phyloP scores from a whole-genome alignment of 768 basidiomycete genomes.

The Collybiopsis confluens region DNA sequence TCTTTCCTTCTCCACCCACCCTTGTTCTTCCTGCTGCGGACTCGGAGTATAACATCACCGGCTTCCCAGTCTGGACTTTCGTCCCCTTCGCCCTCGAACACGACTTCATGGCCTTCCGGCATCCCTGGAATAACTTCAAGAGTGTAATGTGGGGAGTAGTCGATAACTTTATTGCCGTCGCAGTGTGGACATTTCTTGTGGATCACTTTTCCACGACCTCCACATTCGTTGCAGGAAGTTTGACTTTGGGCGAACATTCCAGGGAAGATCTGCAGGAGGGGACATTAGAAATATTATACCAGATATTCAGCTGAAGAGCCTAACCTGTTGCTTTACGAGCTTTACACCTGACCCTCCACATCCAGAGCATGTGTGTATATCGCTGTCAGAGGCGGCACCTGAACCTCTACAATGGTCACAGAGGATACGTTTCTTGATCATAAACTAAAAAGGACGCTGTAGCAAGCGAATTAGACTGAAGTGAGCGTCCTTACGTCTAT shows the following conservation, averaged over 20 bases:
- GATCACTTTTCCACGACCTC: constrained; percentile 79
- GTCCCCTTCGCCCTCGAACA: constrained; percentile 96
- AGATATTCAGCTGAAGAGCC: not conserved
- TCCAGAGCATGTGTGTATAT: constrained; percentile 81
- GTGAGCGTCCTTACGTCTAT: constrained; percentile 63
- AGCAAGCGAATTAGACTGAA: constrained; percentile 6
- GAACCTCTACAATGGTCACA: constrained; percentile 97
- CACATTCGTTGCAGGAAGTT: constrained; percentile 77
- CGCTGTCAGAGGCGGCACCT: constrained; percentile 84
- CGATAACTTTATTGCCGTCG: constrained; percentile 73
- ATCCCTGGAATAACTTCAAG: constrained; percentile 53
- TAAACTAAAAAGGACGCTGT: constrained; percentile 54
- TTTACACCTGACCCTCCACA: constrained; percentile 87
- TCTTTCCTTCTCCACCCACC: constrained; percentile 91
- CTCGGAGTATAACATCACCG: constrained; percentile 86
- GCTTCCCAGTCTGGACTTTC: constrained; percentile 95
- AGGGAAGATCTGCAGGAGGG: constrained; percentile 64
- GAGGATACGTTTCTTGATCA: constrained; percentile 85
- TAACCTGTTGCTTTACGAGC: constrained; percentile 75
- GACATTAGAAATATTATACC: not conserved
- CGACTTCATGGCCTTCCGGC: constrained; percentile 89
- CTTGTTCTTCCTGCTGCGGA: constrained; percentile 71
- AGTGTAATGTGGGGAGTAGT: constrained; percentile 77
- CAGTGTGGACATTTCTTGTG: constrained; percentile 80
- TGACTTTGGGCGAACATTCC: constrained; percentile 94